phyloP scores from a whole-genome alignment of 78 protist species.

The Pelomyxa schiedti region DNA sequence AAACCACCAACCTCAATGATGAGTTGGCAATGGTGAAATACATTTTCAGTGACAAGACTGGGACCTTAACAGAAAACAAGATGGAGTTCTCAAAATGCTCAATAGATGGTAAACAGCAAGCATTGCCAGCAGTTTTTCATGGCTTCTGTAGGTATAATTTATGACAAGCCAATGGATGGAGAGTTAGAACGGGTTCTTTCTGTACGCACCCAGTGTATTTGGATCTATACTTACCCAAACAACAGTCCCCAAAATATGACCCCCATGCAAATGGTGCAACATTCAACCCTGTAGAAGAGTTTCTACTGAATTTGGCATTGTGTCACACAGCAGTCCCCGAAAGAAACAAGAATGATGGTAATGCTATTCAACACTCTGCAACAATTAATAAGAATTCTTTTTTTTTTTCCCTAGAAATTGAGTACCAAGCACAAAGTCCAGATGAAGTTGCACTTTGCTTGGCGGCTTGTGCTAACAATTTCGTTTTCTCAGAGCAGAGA shows the following conservation, averaged over 20 bases:
- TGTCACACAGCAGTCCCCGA: not conserved
- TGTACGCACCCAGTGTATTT: too few species aligned
- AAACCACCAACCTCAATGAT: slow-evolving; percentile 51
- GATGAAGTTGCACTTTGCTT: slow-evolving; percentile 65
- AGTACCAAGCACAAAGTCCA: slow-evolving; percentile 38
- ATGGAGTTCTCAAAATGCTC: slow-evolving; percentile 36
- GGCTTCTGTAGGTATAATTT: not conserved
- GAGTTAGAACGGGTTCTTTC: too few species aligned
- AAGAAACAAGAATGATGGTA: too few species aligned
- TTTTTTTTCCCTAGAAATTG: not conserved
- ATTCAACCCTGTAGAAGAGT: too few species aligned
- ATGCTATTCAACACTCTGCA: too few species aligned
- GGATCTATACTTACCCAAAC: too few species aligned
- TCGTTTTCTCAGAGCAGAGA: slow-evolving; percentile 8
- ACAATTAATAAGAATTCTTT: too few species aligned
- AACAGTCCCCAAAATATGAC: too few species aligned
- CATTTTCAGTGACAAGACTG: slow-evolving; percentile 55
- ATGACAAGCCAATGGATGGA: not conserved
- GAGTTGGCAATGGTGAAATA: slow-evolving; percentile 39
- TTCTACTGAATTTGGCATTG: not conserved
- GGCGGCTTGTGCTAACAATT: slow-evolving; percentile 60
- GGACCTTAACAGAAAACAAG: slow-evolving; percentile 39
- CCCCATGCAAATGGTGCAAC: too few species aligned
- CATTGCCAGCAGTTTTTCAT: too few species aligned
- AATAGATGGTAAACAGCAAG: slow-evolving; percentile 14